Evolutionary conservation across 148 eudicot species (phyloP).

Genomic region (Linanthus parryae): DNA sequence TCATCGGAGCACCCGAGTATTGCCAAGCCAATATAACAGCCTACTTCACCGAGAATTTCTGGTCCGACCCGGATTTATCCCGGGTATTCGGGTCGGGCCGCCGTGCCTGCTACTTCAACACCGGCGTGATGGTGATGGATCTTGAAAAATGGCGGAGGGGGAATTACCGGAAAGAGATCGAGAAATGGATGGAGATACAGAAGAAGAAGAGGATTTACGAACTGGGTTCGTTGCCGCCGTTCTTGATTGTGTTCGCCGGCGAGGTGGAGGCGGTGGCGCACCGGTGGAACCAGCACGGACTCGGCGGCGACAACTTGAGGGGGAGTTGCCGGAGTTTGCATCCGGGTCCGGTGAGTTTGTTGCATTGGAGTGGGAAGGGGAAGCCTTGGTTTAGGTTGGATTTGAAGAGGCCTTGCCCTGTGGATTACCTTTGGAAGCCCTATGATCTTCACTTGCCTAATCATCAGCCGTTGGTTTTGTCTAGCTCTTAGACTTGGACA

Average conservation of each 20-base stretch:
- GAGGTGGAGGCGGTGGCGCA: conserved; percentile 58
- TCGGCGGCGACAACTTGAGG: conserved; percentile 71
- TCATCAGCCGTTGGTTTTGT: no score
- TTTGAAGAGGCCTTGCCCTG: conserved; percentile 48
- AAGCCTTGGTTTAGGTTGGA: conserved; percentile 83
- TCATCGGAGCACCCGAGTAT: conserved; percentile 72
- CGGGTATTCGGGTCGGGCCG: conserved; percentile 26
- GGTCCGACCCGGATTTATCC: conserved; percentile 48
- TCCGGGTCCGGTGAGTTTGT: conserved; percentile 76
- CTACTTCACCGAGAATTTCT: conserved; percentile 55
- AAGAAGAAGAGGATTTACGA: conserved; percentile 63
- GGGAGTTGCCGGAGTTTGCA: conserved; percentile 68
- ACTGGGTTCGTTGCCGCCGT: conserved; percentile 69
- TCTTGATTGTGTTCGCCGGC: conserved; percentile 59
- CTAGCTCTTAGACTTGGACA: no score
- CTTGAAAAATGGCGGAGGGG: conserved; percentile 43
- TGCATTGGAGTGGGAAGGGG: conserved; percentile 87
- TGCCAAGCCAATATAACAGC: conserved; percentile 71
- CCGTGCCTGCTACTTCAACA: conserved; percentile 65
- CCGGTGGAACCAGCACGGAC: conserved; percentile 78
- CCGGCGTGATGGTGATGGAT: conserved; percentile 91
- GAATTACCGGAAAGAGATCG: conserved; percentile 40
- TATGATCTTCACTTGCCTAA: conserved; percentile 48
- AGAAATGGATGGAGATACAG: conserved; percentile 80
- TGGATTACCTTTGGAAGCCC: conserved; percentile 79